These are phyloP conservation scores for Aquanectria penicillioides DNA, from an alignment of 2,329 filamentous ascomycete genomes.

Conservation along the genomic window DNA sequence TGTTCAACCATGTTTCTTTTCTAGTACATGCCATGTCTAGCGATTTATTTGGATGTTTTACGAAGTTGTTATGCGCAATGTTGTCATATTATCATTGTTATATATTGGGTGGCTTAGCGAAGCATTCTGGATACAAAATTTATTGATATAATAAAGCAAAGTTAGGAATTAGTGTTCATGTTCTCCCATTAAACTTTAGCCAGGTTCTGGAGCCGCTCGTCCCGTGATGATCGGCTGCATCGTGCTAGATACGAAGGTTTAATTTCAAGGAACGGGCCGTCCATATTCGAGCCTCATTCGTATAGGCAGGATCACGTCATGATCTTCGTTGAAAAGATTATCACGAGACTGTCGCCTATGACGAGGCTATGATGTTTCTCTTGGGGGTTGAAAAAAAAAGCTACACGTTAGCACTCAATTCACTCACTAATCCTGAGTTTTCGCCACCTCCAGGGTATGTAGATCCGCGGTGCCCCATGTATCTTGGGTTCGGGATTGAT, in stretches of 20 bases:
- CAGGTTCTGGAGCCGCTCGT: too few relatives aligned
- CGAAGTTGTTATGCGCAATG: background rate
- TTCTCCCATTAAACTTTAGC: too few relatives aligned
- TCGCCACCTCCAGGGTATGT: background rate
- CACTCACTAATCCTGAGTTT: too few relatives aligned
- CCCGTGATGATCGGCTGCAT: background rate
- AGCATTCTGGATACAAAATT: constrained; percentile 10
- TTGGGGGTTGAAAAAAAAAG: background rate
- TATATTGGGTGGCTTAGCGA: constrained; percentile 17
- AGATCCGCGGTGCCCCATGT: background rate
- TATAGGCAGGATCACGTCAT: constrained; percentile 3
- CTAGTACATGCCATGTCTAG: background rate
- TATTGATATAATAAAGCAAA: constrained; percentile 10
- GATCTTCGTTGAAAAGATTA: background rate
- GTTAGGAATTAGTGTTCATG: too few relatives aligned
- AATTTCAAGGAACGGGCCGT: background rate
- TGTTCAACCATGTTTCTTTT: background rate
- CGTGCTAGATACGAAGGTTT: background rate
- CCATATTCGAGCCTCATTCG: background rate
- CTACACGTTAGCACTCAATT: too few relatives aligned
- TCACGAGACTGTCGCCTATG: too few relatives aligned
- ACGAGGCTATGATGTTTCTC: too few relatives aligned
- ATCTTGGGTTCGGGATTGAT: background rate
- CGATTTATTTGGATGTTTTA: constrained; percentile 7
- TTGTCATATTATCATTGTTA: background rate